Evolutionary conservation across 306 rosid genomes (phyloP).

Genomic region (Cyclanthera cordifolia): DNA sequence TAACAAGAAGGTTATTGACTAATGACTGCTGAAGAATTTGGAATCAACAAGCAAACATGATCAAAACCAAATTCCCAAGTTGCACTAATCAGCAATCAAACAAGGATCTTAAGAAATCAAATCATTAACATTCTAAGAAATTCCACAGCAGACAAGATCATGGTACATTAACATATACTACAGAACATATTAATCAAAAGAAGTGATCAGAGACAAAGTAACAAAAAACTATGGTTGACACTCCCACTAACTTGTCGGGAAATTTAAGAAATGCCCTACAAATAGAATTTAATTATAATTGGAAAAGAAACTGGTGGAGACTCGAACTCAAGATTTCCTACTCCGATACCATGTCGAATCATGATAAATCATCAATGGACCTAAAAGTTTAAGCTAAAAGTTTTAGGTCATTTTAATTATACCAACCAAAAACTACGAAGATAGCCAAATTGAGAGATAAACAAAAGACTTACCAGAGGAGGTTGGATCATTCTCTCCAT

Average conservation of each 20-base stretch:
- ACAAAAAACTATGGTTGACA: neutral
- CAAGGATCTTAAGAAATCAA: neutral
- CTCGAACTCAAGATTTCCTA: too few species aligned
- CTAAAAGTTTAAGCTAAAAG: too few species aligned
- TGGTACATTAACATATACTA: neutral
- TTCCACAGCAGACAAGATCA: neutral
- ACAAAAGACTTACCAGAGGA: conserved; percentile 9
- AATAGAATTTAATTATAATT: too few species aligned
- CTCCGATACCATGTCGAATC: too few species aligned
- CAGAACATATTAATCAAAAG: too few species aligned
- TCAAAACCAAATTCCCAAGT: neutral
- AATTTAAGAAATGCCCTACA: too few species aligned
- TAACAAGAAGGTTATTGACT: neutral
- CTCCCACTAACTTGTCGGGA: too few species aligned
- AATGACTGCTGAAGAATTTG: neutral
- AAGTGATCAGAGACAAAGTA: neutral
- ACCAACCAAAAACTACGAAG: too few species aligned
- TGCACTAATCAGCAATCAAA: neutral
- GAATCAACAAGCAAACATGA: neutral
- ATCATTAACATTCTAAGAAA: neutral
- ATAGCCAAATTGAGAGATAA: neutral
- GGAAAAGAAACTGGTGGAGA: too few species aligned
- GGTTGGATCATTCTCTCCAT: conserved; percentile 21
- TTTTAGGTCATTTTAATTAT: too few species aligned
- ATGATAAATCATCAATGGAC: too few species aligned